Evolutionary conservation across 208 protist genomes (phyloP), one percentile per base, ranked within the genome.

Genomic region (Acanthamoeba culbertsoni): DNA sequence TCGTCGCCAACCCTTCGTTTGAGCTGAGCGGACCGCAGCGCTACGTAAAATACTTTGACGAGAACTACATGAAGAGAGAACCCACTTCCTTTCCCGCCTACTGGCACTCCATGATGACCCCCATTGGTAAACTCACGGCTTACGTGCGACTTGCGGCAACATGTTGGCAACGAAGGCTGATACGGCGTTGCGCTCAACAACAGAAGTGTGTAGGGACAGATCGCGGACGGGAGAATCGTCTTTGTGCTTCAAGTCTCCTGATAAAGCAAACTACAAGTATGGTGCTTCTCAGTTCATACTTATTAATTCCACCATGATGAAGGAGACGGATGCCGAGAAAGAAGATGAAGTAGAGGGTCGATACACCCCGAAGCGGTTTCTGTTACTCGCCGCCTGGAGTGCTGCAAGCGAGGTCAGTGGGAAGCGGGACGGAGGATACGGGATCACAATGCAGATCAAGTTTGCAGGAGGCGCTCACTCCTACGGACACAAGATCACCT

Each of bases 61-160:
- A 37, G 43, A 88, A 62, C 51, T 88, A 88, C 77, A 55, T 63
- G 51, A 55, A 62, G 48, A 8, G 26, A 2, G 77, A 63, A 14
- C 48, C 43, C 48, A 48, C 42, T 10, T 20, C 40, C 33, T 88
- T 88, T 35, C 77, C 77, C 2, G 77, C 77, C 31, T 26, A 88
- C 51, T 88, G 77, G 77, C 43, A 88, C n/a, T 88, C 77, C n/a
- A 88, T 88, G 77, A 88, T 88, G 77, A 88, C 48, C 18, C 77
- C 77, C 51, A 62, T 62, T 28, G 28, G 59, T 68, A 3, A 6
- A 1, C 14, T 5, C 5, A 1, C 0, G 8, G 37, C 5, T n/a
- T 46, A 23, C 26, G 26, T 28, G 57, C 23, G n/a, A n/a, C n/a
- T n/a, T n/a, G n/a, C n/a, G n/a, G n/a, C n/a, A n/a, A n/a, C n/a